Evolutionary conservation across 1,284 basidiomycete genomes (phyloP), one percentile per base, ranked within the genome.

Genomic region (Ustilago shanxiensis): DNA sequence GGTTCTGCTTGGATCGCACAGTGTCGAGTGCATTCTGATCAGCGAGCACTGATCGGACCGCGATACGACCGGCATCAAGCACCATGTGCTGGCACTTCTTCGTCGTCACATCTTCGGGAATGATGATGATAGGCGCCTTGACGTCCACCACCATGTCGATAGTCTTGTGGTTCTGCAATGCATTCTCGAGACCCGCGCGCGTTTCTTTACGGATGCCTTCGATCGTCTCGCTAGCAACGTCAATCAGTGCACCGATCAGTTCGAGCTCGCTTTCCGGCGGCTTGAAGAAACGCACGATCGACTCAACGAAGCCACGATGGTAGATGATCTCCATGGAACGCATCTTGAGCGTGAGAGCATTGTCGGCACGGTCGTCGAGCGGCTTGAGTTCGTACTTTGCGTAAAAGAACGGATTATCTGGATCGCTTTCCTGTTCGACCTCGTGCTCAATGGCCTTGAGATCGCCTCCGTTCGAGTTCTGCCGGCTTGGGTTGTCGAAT

Each of bases 311-410:
- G 37, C 93, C 93, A 80, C 90, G 91, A 85, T 99, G 95, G 84
- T 99, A 99, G 64, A 99, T 93, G 79, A 99, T 94, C 87, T 99
- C 96, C 91, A 98, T 93, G 82, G 96, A 94, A 7, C 95, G 91
- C 93, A 99, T 94, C 66, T 91, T 92, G 60, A 98, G 90, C 7
- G 92, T 93, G 62, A 99, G 88, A 0, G 93, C 95, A 81, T 90
- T 97, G 86, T 99, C 96, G 37, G 98, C 95, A 50, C 94, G 91
- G 60, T 93, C 92, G 86, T 98, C 95, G 47, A 98, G 88, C 9
- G 97, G 98, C 79, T 95, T 95, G 69, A 92, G 91, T 87, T 99
- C 98, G 79, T 95, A 94, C 83, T 93, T 94, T 81, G 97, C 87
- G 79, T 90, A 93, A 87, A 99, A 95, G 89, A 99, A 98, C 2